A percentile compares a stretch with the other conserved stretches of the same genome.
Evolutionary conservation across 1,139 yeast species (phyloP).

Genomic region (Scheffersomyces insectosa): DNA sequence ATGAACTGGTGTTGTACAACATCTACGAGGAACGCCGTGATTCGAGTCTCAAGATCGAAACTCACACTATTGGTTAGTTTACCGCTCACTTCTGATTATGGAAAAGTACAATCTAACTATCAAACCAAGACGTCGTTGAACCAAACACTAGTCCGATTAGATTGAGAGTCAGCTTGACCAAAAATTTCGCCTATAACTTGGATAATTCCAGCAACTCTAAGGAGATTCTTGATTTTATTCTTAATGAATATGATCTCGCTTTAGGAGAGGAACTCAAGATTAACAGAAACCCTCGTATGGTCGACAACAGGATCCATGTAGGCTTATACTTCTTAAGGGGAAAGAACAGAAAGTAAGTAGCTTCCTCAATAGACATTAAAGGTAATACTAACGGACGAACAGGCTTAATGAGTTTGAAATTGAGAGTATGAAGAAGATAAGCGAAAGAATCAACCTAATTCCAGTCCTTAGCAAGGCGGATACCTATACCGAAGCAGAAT

Average conservation of each 20-base stretch:
- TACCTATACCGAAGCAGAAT: slow-evolving; percentile 50
- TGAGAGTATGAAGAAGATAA: slow-evolving; percentile 48
- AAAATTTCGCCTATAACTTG: slow-evolving; percentile 32
- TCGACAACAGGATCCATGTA: slow-evolving; percentile 64
- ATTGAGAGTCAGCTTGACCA: slow-evolving; percentile 24
- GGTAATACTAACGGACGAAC: slow-evolving; percentile 9
- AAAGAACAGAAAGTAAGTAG: slow-evolving; percentile 47
- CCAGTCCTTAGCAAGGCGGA: slow-evolving; percentile 63
- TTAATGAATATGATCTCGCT: slow-evolving; percentile 54
- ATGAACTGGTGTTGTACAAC: neutral
- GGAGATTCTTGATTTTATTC: slow-evolving; percentile 47
- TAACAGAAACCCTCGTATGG: slow-evolving; percentile 51
- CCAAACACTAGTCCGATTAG: slow-evolving; percentile 23
- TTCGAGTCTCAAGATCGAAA: slow-evolving; percentile 12
- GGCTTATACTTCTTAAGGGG: slow-evolving; percentile 62
- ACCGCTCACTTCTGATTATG: no score
- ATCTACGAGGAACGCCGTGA: neutral
- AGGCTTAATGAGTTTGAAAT: slow-evolving; percentile 43
- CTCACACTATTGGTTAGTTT: slow-evolving; percentile 14
- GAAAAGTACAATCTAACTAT: neutral
- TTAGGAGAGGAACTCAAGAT: slow-evolving; percentile 63
- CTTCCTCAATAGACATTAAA: neutral
- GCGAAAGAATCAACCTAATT: slow-evolving; percentile 54
- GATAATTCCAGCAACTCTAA: slow-evolving; percentile 31
- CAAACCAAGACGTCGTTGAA: slow-evolving; percentile 15